These are phyloP conservation scores for Adansonia grandidieri DNA, from an alignment of 441 rosid species.

Conservation along the genomic window DNA sequence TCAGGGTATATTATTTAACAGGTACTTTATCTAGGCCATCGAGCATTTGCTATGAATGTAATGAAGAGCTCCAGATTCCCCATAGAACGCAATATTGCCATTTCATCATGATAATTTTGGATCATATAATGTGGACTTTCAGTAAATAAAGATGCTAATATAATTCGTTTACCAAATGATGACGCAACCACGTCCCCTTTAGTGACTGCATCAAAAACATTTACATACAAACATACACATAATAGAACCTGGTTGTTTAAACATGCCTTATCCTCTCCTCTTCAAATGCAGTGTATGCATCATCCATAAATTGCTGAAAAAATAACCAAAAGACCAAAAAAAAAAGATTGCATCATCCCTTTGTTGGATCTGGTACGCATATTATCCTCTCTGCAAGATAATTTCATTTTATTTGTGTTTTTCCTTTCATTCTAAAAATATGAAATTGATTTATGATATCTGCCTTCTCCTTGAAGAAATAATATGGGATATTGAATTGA, in stretches of 20 bases:
- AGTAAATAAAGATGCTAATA: too few relatives aligned
- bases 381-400: not conserved
- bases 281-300: too few relatives aligned
- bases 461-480: not conserved
- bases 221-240: too few relatives aligned
- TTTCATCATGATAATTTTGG: not conserved
- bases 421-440: not conserved
- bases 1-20: too few relatives aligned
- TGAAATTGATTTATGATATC: not conserved
- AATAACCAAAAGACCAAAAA: not conserved
- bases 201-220: too few relatives aligned
- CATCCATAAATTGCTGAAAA: not conserved
- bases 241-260: too few relatives aligned
- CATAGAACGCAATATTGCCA: not conserved
- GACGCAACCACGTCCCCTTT: too few relatives aligned
- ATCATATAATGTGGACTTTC: too few relatives aligned
- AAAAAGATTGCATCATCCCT: not conserved
- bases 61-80: not conserved
- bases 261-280: too few relatives aligned
- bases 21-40: not conserved
- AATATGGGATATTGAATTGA: not conserved
- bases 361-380: not conserved
- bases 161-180: too few relatives aligned
- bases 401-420: too few relatives aligned
- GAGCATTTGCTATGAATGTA: not conserved